Conservation (phyloP, 179 eudicot genomes). For the Silene vulgaris region DNA sequence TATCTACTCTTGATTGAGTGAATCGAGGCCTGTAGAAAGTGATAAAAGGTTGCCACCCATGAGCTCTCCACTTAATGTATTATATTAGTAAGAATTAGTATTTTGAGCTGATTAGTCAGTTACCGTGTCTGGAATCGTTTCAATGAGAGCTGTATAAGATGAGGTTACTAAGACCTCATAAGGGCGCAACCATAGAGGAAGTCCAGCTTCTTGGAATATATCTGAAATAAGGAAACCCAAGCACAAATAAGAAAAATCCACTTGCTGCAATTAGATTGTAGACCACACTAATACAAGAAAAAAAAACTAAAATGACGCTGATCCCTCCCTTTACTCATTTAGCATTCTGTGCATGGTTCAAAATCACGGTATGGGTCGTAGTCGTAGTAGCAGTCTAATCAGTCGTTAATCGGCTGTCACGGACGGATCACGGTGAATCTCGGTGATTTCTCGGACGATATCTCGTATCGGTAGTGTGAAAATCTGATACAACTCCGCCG, state of each 20-base stretch:
- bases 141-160: conserved; percentile 94
- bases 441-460: too few species aligned
- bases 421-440: too few species aligned
- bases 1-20: conserved; percentile 95
- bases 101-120: conserved; percentile 1
- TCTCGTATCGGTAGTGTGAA: too few species aligned
- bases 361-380: too few species aligned
- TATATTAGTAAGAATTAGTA: background rate
- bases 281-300: background rate
- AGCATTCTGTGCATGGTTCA: background rate
- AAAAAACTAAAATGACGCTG: background rate
- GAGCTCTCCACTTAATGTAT: background rate
- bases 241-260: conserved; percentile 1
- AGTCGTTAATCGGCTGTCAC: too few species aligned
- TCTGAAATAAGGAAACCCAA: conserved; percentile 38
- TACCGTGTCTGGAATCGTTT: conserved; percentile 99
- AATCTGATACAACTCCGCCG: too few species aligned
- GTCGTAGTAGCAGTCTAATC: too few species aligned
- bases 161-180: conserved; percentile 96
- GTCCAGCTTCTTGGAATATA: conserved; percentile 99
- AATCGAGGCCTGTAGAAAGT: conserved; percentile 66
- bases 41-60: conserved; percentile 12
- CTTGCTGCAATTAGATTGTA: background rate
- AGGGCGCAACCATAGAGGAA: conserved; percentile 96
- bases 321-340: background rate